Evolutionary conservation across 2,329 filamentous ascomycete genomes (phyloP), one percentile per base, ranked within the genome.

Genomic region (Penicillium glabrum): DNA sequence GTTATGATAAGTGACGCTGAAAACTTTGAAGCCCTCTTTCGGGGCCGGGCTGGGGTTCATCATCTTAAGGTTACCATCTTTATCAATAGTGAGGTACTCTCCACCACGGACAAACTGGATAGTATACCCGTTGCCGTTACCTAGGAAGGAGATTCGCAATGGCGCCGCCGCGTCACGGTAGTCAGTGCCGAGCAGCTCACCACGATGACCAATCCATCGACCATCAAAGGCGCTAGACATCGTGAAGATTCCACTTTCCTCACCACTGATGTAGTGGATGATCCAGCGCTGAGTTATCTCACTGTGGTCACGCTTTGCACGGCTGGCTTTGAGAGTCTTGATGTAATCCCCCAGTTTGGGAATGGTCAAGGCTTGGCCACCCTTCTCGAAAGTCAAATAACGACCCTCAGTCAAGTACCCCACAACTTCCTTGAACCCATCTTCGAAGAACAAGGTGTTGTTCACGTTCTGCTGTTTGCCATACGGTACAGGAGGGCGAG

Each of bases 361-460:
- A 5, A 33, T 33, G 31, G 31, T 29, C 26, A 13, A 19, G 19
- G 19, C 8, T 70, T 70, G 16, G 83, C 71, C 0, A 80, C 80
- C 19, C 65, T 71, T n/a, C 78, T 83, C 81, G 53, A 84, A 80
- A 5, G 80, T 78, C 14, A 85, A 73, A 62, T 80, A 83, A 19
- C 82, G 80, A 11, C 82, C 83, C 64, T 85, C 82, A 5, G 81
- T 84, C 26, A 85, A 69, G 23, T 77, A 72, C 1, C 83, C 82
- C 3, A 82, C 72, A 29, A 82, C 74, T 31, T 75, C 63, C 68
- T 85, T 85, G 75, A 79, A 84, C 1, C 83, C 83, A 37, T 80
- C 70, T 61, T 85, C 82, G n/a, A 78, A 79, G 41, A 75, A 75
- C 31, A 69, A 61, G 5, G 65, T 51, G 9, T 70, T 66, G 27